A percentile compares a stretch with the other conserved stretches of the same genome.
These are phyloP conservation scores for Ceratobasidium sp. DNA, from an alignment of 1,284 basidiomycete species.

Conservation along the genomic window DNA sequence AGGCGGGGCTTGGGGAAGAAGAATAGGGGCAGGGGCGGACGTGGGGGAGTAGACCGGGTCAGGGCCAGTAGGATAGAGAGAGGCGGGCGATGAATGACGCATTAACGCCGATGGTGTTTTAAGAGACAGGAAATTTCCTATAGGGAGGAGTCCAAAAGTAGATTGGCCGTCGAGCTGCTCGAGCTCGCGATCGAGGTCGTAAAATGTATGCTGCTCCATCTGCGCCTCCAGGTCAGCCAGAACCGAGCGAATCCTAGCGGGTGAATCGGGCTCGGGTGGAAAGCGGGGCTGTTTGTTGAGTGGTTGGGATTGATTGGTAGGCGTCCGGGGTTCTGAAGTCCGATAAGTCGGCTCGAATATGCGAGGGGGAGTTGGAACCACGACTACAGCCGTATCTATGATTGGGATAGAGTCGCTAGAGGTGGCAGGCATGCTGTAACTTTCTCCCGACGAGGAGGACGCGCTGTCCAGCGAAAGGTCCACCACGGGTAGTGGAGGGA, in stretches of 20 bases:
- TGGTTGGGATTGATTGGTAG: not conserved
- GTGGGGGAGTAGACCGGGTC: too few species aligned
- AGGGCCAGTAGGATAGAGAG: too few species aligned
- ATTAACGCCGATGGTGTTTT: too few species aligned
- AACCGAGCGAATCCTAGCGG: too few species aligned
- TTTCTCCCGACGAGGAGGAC: not conserved
- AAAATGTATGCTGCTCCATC: constrained; percentile 1
- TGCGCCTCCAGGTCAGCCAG: constrained; percentile 4
- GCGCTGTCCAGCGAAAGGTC: not conserved
- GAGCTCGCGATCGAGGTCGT: constrained; percentile 17
- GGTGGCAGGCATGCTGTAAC: not conserved
- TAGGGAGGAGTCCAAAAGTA: too few species aligned
- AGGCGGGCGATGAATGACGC: too few species aligned
- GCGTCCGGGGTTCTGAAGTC: not conserved
- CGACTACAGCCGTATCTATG: not conserved
- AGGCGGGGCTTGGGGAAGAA: not conserved
- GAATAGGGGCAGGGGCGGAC: too few species aligned
- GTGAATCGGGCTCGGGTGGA: too few species aligned
- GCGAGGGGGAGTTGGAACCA: not conserved
- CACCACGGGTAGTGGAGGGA: not conserved
- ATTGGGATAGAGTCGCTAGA: not conserved
- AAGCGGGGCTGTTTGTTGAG: not conserved
- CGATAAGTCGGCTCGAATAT: not conserved
- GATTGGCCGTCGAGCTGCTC: not conserved
- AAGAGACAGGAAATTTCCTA: too few species aligned